Evolutionary conservation across 2,329 filamentous ascomycete species (phyloP).

Genomic region (Annulohypoxylon truncatum): DNA sequence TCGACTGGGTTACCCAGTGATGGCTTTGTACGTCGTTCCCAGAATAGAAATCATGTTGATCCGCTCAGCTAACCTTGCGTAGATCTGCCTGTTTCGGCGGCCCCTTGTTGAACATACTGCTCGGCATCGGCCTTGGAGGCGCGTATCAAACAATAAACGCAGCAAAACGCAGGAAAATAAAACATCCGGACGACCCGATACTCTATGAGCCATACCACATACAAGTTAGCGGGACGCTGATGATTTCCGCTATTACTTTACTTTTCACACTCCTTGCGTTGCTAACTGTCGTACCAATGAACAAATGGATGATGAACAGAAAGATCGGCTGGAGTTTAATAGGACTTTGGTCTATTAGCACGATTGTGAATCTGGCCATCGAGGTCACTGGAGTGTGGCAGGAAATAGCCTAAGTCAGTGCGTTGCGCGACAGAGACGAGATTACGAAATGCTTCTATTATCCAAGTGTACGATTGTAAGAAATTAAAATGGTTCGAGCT

Average conservation of each 20-base stretch:
- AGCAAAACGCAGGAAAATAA: constrained; percentile 72
- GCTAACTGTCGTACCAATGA: constrained; percentile 83
- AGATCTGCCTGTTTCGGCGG: constrained; percentile 96
- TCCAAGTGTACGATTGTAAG: constrained; percentile 10
- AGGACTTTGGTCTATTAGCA: constrained; percentile 82
- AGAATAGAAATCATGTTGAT: background rate
- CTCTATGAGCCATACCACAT: constrained; percentile 83
- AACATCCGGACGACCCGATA: constrained; percentile 73
- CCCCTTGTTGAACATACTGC: constrained; percentile 95
- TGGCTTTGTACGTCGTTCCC: constrained; percentile 74
- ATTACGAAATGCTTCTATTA: constrained; percentile 20
- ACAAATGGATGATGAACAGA: constrained; percentile 85
- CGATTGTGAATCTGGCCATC: constrained; percentile 81
- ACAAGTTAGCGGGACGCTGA: constrained; percentile 83
- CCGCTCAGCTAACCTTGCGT: constrained; percentile 42
- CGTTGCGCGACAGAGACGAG: constrained; percentile 10
- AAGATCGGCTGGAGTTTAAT: constrained; percentile 86
- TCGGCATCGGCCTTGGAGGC: constrained; percentile 93
- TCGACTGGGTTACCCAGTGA: constrained; percentile 92
- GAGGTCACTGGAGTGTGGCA: constrained; percentile 73
- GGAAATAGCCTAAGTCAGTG: constrained; percentile 51
- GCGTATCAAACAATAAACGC: constrained; percentile 84
- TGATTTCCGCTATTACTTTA: constrained; percentile 87
- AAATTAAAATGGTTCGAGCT: constrained; percentile 8
- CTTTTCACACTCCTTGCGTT: constrained; percentile 82